Percentiles rank a stretch among this genome's conserved stretches.
Conservation (phyloP, 2,329 filamentous ascomycete genomes). For the Ophiostoma sp. region DNA sequence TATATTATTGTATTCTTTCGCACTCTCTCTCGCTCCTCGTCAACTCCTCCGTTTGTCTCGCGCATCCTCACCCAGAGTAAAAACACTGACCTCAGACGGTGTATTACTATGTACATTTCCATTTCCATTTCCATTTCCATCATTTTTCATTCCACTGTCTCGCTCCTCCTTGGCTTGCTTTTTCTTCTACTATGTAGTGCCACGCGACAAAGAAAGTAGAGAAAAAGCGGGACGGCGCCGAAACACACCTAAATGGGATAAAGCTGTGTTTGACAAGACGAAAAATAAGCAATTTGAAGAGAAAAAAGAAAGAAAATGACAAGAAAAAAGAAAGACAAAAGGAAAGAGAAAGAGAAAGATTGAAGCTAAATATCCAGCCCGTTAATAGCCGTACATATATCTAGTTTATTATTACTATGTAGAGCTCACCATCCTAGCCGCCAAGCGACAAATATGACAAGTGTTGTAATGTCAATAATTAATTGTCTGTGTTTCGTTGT, state of each 20-base stretch:
- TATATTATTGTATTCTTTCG: not conserved
- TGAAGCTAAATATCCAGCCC: not conserved
- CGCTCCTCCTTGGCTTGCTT: slow-evolving; percentile 1
- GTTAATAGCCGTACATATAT: not conserved
- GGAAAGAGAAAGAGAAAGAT: not conserved
- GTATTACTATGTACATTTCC: not conserved
- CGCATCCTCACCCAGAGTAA: not conserved
- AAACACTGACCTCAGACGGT: not conserved
- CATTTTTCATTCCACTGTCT: not conserved
- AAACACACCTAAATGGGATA: slow-evolving; percentile 14
- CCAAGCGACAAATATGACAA: not conserved
- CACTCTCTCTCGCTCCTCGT: too few species aligned
- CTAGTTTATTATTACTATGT: not conserved
- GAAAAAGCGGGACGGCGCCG: slow-evolving; percentile 14
- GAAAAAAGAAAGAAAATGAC: not conserved
- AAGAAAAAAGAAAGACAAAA: not conserved
- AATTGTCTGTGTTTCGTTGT: not conserved
- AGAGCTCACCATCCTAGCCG: not conserved
- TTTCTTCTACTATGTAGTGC: not conserved
- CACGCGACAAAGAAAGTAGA: slow-evolving; percentile 11
- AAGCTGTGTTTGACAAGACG: slow-evolving; percentile 1
- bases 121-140: not conserved
- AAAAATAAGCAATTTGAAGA: not conserved
- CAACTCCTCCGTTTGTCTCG: not conserved
- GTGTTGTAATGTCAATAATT: not conserved